Evolutionary conservation across 352 stramenopile species (phyloP).

Genomic region (Phytopythium montanum): DNA sequence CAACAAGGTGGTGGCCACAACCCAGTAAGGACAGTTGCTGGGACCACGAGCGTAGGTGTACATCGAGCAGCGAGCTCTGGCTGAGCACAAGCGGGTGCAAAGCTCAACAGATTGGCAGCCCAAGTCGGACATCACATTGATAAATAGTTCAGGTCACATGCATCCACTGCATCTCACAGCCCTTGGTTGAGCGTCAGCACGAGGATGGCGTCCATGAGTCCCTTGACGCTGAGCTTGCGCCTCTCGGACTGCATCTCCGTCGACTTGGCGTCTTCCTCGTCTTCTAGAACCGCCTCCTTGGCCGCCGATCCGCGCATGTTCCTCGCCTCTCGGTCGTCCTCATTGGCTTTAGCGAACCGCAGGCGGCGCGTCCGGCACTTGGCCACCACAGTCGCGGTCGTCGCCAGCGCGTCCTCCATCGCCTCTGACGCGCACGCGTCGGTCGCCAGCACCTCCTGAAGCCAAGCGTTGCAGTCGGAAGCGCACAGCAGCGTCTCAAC

Average conservation of each 20-base stretch:
- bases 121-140: background rate
- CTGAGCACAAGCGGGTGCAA: too few relatives aligned
- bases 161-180: slow-evolving; percentile 6
- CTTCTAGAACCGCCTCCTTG: background rate
- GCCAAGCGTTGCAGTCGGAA: slow-evolving; percentile 16
- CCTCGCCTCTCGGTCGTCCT: slow-evolving; percentile 1
- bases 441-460: slow-evolving; percentile 13
- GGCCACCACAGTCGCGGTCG: background rate
- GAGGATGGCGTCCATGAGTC: slow-evolving; percentile 22
- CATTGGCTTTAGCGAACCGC: slow-evolving; percentile 11
- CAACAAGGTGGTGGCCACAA: background rate
- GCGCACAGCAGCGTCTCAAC: slow-evolving; percentile 9
- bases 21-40: too few relatives aligned
- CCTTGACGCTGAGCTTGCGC: slow-evolving; percentile 20
- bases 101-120: background rate
- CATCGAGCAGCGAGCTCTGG: too few relatives aligned
- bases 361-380: slow-evolving; percentile 12
- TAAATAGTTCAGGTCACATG: background rate
- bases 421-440: slow-evolving; percentile 16
- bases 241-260: background rate
- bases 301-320: slow-evolving; percentile 14
- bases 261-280: background rate
- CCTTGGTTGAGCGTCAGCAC: slow-evolving; percentile 25
- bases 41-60: too few relatives aligned
- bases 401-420: slow-evolving; percentile 18